Conservation (phyloP, 2,329 filamentous ascomycete genomes). For the Aspergillus clavatus region DNA sequence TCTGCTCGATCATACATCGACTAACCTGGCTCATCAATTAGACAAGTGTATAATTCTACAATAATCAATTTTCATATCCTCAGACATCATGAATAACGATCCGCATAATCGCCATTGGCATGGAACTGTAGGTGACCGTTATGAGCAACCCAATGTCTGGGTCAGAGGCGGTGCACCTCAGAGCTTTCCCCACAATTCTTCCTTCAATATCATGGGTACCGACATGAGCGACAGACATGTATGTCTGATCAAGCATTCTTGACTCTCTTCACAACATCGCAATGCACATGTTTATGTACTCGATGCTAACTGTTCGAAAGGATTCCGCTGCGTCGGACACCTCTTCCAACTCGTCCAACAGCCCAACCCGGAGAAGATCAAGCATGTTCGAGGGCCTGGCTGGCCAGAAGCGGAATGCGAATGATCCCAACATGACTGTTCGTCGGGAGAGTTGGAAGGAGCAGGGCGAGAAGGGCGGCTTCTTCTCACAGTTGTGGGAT, state of each 20-base stretch:
- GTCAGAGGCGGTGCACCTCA: constrained; percentile 25
- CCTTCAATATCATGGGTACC: constrained; percentile 18
- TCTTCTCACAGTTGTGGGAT: constrained; percentile 40
- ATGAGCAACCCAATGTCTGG: constrained; percentile 37
- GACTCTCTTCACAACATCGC: neutral
- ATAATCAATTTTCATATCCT: neutral
- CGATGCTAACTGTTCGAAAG: constrained; percentile 11
- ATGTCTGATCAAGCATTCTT: constrained; percentile 11
- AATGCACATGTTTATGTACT: neutral
- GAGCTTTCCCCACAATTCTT: constrained; percentile 16
- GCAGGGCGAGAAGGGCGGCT: constrained; percentile 36
- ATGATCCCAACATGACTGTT: constrained; percentile 31
- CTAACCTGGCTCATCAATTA: no score
- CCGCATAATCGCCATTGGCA: constrained; percentile 31
- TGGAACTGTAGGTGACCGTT: constrained; percentile 28
- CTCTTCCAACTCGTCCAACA: constrained; percentile 20
- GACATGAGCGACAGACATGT: constrained; percentile 25
- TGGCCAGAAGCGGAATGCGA: constrained; percentile 42
- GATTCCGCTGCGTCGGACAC: constrained; percentile 25
- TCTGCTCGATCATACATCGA: no score
- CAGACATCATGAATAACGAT: constrained; percentile 18
- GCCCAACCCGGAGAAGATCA: constrained; percentile 16
- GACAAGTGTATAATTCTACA: no score
- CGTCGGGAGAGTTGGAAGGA: constrained; percentile 44
- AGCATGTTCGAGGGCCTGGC: constrained; percentile 33